phyloP scores from a whole-genome alignment of 768 basidiomycete genomes.

The Russula emetica region DNA sequence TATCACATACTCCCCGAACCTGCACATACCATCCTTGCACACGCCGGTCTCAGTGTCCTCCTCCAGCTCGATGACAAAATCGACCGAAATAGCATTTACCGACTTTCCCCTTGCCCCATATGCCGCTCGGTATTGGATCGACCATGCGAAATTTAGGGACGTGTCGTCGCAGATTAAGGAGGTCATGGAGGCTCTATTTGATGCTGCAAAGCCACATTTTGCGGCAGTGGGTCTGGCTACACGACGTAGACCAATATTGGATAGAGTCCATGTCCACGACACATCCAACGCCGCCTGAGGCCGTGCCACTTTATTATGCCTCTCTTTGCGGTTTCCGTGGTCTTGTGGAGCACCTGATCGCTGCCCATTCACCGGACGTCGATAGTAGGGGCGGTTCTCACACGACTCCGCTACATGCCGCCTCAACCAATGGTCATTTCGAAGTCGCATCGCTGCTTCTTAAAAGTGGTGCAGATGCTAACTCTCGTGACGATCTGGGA shows the following conservation, averaged over 20 bases:
- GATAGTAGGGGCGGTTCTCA: background rate
- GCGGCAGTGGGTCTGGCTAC: constrained; percentile 13
- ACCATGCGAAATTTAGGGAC: background rate
- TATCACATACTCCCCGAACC: constrained; percentile 8
- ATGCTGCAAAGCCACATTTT: constrained; percentile 1
- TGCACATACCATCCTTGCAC: constrained; percentile 9
- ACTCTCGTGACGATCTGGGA: background rate
- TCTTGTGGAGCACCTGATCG: constrained; percentile 1
- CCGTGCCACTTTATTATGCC: constrained; percentile 4
- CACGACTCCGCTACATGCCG: background rate
- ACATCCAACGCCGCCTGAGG: background rate
- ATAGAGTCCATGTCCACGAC: background rate
- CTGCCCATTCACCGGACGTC: background rate
- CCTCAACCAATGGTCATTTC: background rate
- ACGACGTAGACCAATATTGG: constrained; percentile 12
- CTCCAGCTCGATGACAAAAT: constrained; percentile 5
- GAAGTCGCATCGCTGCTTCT: background rate
- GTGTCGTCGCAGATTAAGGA: background rate
- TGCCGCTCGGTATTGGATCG: constrained; percentile 18
- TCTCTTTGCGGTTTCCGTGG: constrained; percentile 7
- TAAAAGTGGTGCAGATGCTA: background rate
- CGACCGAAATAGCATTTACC: background rate
- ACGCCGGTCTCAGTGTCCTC: constrained; percentile 4
- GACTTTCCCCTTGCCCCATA: background rate
- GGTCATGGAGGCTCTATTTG: constrained; percentile 3